Percentiles rank a stretch among this genome's conserved stretches.
These are phyloP conservation scores for Euptelea pleiosperma DNA, from an alignment of 164 flowering plant genomes.

Conservation along the genomic window DNA sequence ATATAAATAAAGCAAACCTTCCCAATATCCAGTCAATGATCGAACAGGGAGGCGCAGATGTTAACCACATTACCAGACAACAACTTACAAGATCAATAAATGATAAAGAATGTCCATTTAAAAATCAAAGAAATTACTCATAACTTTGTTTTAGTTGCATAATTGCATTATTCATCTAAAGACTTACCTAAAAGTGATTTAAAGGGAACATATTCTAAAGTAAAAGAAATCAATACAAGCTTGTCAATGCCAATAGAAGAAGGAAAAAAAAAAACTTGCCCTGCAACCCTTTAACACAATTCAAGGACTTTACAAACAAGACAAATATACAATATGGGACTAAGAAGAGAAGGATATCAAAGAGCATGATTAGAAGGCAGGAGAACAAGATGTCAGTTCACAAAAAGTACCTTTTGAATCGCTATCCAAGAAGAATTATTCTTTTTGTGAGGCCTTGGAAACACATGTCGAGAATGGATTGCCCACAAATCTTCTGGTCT, in stretches of 20 bases:
- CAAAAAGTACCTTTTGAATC: constrained; percentile 64
- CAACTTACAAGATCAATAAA: too few species aligned
- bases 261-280: too few species aligned
- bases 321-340: background rate
- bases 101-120: too few species aligned
- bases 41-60: too few species aligned
- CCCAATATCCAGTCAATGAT: too few species aligned
- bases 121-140: too few species aligned
- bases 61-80: too few species aligned
- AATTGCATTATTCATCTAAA: background rate
- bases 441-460: constrained; percentile 74
- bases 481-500: constrained; percentile 91
- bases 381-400: background rate
- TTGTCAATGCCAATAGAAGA: too few species aligned
- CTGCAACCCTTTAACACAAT: background rate
- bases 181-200: background rate
- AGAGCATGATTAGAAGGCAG: background rate
- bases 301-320: background rate
- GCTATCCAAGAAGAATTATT: constrained; percentile 69
- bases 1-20: too few species aligned
- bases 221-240: too few species aligned
- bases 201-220: too few species aligned
- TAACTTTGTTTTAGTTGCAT: too few species aligned
- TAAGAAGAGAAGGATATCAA: background rate
- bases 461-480: constrained; percentile 71